Base-by-base conservation (phyloP, 2,329 filamentous ascomycete species). In the Fusarium subtropicale region DNA sequence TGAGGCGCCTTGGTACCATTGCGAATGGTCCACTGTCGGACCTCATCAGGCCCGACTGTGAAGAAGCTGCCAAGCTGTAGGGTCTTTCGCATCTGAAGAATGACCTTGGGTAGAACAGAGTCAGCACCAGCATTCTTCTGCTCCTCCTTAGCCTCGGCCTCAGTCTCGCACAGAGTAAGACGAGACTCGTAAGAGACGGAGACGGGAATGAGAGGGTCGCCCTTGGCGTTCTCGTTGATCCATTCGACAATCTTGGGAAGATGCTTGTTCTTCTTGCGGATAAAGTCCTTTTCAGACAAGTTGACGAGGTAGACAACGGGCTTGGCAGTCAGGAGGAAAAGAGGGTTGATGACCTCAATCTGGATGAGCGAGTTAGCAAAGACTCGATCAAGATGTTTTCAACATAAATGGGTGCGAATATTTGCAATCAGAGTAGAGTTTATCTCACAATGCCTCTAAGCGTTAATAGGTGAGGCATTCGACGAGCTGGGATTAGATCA, bases 401-500 rank as follows among this genome's bases (percentile, higher is more conserved):
- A 46, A 51, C 48, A 57, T 60, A 44, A 22, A 71, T 16, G 48
- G 13, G 36, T 51, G 39, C 18, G 41, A 47, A 42, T 52, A 55
- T 64, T 68, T 75, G 64, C 63, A 72, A 82, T 93, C 92, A 93
- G 92, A 89, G 80, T 83, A 83, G 86, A 88, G 84, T 86, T 92
- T 86, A 91, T 97, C 94, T 97, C 95, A 97, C 83, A 79, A 89
- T 88, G 86, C 86, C 73, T 86, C 91, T 93, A 91, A 78, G 87
- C 87, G 89, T 92, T 89, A 82, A 84, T 81, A 83, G 80, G 83
- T 87, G 90, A 92, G 91, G 88, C 87, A 89, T 91, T 98, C 95
- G 91, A 97, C 92, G 96, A 99, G 96, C 96, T 99, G 96, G 96
- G 96, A 93, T 97, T 94, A 92, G 86, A 87, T 94, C 92, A 92